Percentiles rank a stretch among this genome's conserved stretches.
phyloP scores from a whole-genome alignment of 2,329 filamentous ascomycete species.

The Hypoxylon sp. region DNA sequence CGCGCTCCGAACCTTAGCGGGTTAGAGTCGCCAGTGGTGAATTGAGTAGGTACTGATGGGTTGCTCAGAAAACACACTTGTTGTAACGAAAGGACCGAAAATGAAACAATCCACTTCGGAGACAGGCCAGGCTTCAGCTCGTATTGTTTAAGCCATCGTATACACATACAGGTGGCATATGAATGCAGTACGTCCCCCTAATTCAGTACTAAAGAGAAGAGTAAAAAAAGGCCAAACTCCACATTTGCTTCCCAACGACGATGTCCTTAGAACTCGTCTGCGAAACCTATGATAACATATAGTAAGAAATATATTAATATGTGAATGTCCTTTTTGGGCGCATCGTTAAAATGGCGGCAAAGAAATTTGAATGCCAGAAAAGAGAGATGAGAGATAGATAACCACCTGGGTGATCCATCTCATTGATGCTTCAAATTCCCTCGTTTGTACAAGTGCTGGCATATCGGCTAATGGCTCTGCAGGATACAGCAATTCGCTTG shows the following conservation, averaged over 20 bases:
- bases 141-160: neutral
- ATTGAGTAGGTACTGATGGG: no score
- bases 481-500: neutral
- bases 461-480: neutral
- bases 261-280: neutral
- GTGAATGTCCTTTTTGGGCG: neutral
- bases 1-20: slow-evolving; percentile 2
- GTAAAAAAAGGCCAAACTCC: neutral
- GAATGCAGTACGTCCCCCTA: neutral
- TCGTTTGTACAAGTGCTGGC: neutral
- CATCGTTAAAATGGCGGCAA: neutral
- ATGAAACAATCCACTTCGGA: neutral
- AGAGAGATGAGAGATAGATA: neutral
- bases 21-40: neutral
- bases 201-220: neutral
- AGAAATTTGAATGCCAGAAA: neutral
- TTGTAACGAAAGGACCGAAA: slow-evolving; percentile 14
- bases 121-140: slow-evolving; percentile 3
- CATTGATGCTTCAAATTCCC: neutral
- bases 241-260: neutral
- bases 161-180: neutral
- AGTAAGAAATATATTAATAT: neutral
- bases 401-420: neutral
- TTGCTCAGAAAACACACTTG: no score
- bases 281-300: neutral